Evolutionary conservation across 2,329 filamentous ascomycete species (phyloP), one percentile per base, ranked within the genome.

Genomic region (Cordyceps cateniannulata): DNA sequence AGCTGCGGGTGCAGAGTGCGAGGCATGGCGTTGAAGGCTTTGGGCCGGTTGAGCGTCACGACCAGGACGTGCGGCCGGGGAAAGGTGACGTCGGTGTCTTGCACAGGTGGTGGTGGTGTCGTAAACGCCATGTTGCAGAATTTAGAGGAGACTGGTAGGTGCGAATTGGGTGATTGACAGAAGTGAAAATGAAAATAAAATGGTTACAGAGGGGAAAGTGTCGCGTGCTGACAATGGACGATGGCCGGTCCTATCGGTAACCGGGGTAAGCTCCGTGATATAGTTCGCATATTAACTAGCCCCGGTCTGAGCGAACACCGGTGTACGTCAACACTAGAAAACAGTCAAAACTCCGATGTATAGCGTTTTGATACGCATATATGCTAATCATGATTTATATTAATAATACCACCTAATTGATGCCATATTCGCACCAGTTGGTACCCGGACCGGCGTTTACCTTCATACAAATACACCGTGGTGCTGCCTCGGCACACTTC

Each of bases 31-130:
- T 88, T 88, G 67, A 87, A 81, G 62, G 80, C 76, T 35, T 72
- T 68, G 5, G 84, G 82, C 0, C 84, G 81, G 72, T 85, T 81
- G 69, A 88, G 77, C 1, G 83, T 85, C 32, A 86, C 78, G 49
- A 86, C 79, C 9, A 87, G 76, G 54, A 86, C 73, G 66, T 84
- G 78, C 3, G 79, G 77, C 0, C 68, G 67, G 0, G 85, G 85
- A 64, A 82, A 85, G 44, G 79, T 74, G 62, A 84, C 53, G 61
- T 76, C 35, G 20, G 72, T 72, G 65, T 79, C 66, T 0, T 73
- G 70, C 14, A 81, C 75, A 0, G 68, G 20, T 0, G 79, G 80
- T 0, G 77, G 75, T 24, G 29, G 42, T 22, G 14, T 42, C 9
- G 50, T 55, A 20, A 49, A 54, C 16, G 51, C 10, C 59, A 61